Conservation (phyloP, 2,329 filamentous ascomycete species). For the Plectosphaerella cucumerina region DNA sequence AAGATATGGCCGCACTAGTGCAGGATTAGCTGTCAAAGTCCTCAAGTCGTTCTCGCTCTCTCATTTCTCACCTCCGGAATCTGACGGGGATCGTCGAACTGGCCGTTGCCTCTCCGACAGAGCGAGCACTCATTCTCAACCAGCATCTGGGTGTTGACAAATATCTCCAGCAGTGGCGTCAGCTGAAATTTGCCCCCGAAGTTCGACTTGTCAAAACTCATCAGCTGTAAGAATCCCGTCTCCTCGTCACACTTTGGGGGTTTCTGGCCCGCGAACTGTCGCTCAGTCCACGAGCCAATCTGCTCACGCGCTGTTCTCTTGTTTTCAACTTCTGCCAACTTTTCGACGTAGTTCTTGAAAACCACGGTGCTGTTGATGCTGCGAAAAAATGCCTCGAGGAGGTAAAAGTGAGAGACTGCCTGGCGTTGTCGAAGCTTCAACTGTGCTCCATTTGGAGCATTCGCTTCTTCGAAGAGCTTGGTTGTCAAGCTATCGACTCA, state of each 20-base stretch:
- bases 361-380: not conserved
- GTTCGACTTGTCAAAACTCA: slow-evolving; percentile 1
- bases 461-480: not conserved
- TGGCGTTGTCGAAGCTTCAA: slow-evolving; percentile 13
- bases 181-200: slow-evolving; percentile 18
- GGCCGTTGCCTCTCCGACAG: not conserved
- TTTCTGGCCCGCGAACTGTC: not conserved
- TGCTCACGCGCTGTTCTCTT: not conserved
- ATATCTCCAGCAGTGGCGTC: slow-evolving; percentile 5
- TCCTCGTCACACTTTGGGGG: not conserved
- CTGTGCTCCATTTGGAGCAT: not conserved
- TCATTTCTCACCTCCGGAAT: not conserved
- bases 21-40: no score
- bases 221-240: not conserved
- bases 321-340: not conserved
- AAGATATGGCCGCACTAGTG: slow-evolving; percentile 30
- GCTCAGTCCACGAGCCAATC: slow-evolving; percentile 3
- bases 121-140: not conserved
- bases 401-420: slow-evolving; percentile 20
- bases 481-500: not conserved
- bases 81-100: not conserved
- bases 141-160: slow-evolving; percentile 9
- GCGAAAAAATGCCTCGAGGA: slow-evolving; percentile 20
- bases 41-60: no score
- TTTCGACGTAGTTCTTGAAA: not conserved